phyloP scores from a whole-genome alignment of 495 filamentous ascomycete species.

The Hyaloscypha hepaticicola region DNA sequence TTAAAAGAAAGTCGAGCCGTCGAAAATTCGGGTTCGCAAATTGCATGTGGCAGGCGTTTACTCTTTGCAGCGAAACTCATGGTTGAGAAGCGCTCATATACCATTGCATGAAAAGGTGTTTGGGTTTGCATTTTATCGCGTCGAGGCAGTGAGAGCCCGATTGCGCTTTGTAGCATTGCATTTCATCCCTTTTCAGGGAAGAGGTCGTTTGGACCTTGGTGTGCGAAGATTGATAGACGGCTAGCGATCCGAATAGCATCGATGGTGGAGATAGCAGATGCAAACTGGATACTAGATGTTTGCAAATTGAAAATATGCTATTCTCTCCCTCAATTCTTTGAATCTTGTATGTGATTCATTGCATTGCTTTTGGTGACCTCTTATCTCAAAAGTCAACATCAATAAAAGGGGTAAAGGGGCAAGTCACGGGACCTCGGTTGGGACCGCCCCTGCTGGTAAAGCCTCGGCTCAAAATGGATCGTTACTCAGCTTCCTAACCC shows the following conservation, averaged over 20 bases:
- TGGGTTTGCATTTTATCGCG: not conserved
- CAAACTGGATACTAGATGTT: not conserved
- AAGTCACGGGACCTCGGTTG: not conserved
- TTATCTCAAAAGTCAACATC: no score
- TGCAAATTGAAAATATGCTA: not conserved
- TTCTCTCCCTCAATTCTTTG: not conserved
- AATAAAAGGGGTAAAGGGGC: not conserved
- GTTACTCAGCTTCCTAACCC: not conserved
- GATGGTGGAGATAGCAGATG: not conserved
- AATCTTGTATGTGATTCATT: not conserved
- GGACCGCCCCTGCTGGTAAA: not conserved
- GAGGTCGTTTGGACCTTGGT: not conserved
- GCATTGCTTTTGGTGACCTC: not conserved
- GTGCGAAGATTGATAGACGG: not conserved
- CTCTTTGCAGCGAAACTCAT: constrained; percentile 6
- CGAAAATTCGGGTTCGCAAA: constrained; percentile 18
- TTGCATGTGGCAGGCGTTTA: constrained; percentile 22
- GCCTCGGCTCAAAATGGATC: not conserved
- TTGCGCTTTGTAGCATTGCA: constrained; percentile 7
- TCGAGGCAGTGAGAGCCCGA: constrained; percentile 17
- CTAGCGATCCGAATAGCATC: not conserved
- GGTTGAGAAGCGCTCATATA: constrained; percentile 16
- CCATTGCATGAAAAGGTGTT: constrained; percentile 24
- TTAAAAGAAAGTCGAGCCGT: constrained; percentile 20
- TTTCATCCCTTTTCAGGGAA: not conserved